Evolutionary conservation across 2,329 filamentous ascomycete species (phyloP).

Genomic region (Calonectria hongkongensis): DNA sequence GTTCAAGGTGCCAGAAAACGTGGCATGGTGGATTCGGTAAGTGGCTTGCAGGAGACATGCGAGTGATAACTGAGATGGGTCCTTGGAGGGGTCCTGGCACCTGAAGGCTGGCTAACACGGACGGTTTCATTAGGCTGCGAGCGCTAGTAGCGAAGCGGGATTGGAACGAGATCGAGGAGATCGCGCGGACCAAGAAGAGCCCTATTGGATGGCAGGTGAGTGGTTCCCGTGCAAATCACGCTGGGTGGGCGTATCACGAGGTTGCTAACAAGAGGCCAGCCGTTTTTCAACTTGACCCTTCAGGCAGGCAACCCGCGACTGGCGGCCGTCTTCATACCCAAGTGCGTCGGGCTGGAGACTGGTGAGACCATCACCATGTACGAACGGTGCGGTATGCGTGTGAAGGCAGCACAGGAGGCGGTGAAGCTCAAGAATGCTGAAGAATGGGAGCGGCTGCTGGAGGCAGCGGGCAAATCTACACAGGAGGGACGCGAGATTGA

Average conservation of each 20-base stretch:
- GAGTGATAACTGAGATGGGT: slow-evolving; percentile 16
- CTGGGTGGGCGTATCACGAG: background rate
- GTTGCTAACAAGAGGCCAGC: slow-evolving; percentile 67
- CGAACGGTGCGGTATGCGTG: slow-evolving; percentile 93
- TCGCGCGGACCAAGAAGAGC: slow-evolving; percentile 85
- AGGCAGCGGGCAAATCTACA: slow-evolving; percentile 82
- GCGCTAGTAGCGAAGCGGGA: slow-evolving; percentile 92
- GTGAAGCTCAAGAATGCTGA: slow-evolving; percentile 86
- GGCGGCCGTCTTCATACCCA: slow-evolving; percentile 88
- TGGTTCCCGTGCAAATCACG: slow-evolving; percentile 44
- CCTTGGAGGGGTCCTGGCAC: slow-evolving; percentile 20
- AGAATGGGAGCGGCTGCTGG: slow-evolving; percentile 82
- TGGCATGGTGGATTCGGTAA: slow-evolving; percentile 87
- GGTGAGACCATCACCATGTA: slow-evolving; percentile 91
- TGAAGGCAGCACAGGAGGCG: slow-evolving; percentile 94
- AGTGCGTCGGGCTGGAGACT: slow-evolving; percentile 83
- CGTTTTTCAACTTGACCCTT: slow-evolving; percentile 93
- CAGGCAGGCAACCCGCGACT: slow-evolving; percentile 93
- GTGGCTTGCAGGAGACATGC: slow-evolving; percentile 52
- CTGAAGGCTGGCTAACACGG: slow-evolving; percentile 46
- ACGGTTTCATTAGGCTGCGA: slow-evolving; percentile 75
- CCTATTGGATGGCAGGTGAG: slow-evolving; percentile 97
- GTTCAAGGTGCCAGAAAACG: slow-evolving; percentile 94
- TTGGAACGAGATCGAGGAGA: slow-evolving; percentile 94
- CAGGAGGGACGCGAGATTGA: slow-evolving; percentile 86